phyloP scores from a whole-genome alignment of 257 asterid species.

The Misopates orontium region DNA sequence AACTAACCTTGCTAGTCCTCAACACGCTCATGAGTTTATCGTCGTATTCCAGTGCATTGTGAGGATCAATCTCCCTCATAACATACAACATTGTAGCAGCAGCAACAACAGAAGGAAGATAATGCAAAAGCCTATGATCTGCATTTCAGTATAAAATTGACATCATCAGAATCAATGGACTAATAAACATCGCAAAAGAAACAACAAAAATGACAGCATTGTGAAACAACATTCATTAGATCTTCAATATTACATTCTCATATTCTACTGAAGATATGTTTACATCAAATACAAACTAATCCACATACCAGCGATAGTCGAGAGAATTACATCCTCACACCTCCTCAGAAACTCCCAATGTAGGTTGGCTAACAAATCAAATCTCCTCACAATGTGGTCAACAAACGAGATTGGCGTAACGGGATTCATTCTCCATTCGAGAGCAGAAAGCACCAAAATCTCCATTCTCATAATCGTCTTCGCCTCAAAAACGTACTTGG shows the following conservation, averaged over 20 bases:
- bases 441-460: slow-evolving; percentile 69
- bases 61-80: slow-evolving; percentile 41
- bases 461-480: slow-evolving; percentile 92
- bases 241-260: neutral
- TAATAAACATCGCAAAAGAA: neutral
- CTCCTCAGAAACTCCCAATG: slow-evolving; percentile 62
- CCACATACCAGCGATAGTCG: slow-evolving; percentile 60
- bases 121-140: slow-evolving; percentile 66
- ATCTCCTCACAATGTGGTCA: slow-evolving; percentile 84
- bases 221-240: slow-evolving; percentile 1
- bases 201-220: neutral
- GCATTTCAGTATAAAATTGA: slow-evolving; percentile 25
- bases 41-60: slow-evolving; percentile 37
- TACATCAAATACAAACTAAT: slow-evolving; percentile 14
- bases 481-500: slow-evolving; percentile 73
- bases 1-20: slow-evolving; percentile 45
- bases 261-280: slow-evolving; percentile 8
- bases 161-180: slow-evolving; percentile 5
- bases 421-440: slow-evolving; percentile 81
- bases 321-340: slow-evolving; percentile 64
- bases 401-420: slow-evolving; percentile 82
- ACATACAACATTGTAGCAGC: slow-evolving; percentile 47
- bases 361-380: slow-evolving; percentile 46
- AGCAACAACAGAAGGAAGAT: slow-evolving; percentile 60
- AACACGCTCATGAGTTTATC: slow-evolving; percentile 38